phyloP scores from a whole-genome alignment of 2,329 filamentous ascomycete genomes.

The Penicillium sp. region DNA sequence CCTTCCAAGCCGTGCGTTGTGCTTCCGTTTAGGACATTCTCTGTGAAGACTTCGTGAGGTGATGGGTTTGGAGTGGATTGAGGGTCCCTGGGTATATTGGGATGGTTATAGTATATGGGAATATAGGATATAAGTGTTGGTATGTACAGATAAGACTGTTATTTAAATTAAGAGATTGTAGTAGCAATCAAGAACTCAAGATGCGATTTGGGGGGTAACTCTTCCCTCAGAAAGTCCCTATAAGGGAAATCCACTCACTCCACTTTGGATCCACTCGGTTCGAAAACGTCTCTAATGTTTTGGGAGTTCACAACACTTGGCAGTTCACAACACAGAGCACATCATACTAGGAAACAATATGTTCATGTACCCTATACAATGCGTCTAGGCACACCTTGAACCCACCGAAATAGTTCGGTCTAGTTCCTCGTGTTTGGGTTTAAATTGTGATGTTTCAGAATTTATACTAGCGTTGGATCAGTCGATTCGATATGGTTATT shows the following conservation, averaged over 20 bases:
- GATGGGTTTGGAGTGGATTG: not conserved
- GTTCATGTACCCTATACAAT: too few species aligned
- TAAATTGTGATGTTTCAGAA: constrained; percentile 3
- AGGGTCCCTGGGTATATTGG: not conserved
- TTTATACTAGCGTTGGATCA: not conserved
- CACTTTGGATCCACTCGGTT: too few species aligned
- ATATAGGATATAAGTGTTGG: not conserved
- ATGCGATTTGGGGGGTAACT: too few species aligned
- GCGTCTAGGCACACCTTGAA: too few species aligned
- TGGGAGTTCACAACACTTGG: too few species aligned
- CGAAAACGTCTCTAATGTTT: too few species aligned
- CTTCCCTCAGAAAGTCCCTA: too few species aligned
- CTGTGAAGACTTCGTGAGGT: constrained; percentile 3
- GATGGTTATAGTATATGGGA: not conserved
- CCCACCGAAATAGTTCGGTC: too few species aligned
- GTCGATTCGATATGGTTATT: constrained; percentile 1
- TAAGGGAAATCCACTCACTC: too few species aligned
- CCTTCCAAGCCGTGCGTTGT: constrained; percentile 50
- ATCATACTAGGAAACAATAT: too few species aligned
- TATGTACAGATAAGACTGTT: not conserved
- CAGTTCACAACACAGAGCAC: too few species aligned
- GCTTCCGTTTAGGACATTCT: constrained; percentile 36
- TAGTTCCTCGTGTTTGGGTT: not conserved
- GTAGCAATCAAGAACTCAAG: too few species aligned
- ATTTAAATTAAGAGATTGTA: not conserved